Evolutionary conservation across 163 green algal species (phyloP).

Genomic region (Trebouxiophyceae sp.): DNA sequence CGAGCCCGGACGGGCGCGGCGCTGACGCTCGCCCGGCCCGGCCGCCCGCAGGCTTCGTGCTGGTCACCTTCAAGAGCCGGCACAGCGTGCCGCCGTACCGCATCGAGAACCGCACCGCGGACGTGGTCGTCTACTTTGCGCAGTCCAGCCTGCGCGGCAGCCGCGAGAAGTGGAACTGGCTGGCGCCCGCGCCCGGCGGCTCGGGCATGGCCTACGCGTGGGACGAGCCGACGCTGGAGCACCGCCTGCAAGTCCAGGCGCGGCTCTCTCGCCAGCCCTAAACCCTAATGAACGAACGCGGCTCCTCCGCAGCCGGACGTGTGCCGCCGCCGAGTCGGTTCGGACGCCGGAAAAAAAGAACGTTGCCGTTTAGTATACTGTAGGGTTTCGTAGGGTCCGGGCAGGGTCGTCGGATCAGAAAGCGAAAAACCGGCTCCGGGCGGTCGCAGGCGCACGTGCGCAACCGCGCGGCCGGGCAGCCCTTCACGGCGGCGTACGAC

Average conservation of each 20-base stretch:
- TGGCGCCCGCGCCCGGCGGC: constrained; percentile 9
- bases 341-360: no score
- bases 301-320: no score
- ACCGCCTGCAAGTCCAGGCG: constrained; percentile 36
- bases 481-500: constrained; percentile 13
- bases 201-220: constrained; percentile 70
- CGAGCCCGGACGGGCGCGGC: no score
- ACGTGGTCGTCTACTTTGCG: constrained; percentile 59
- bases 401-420: no score
- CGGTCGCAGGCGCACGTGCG: constrained; percentile 6
- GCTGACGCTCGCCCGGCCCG: no score
- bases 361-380: no score
- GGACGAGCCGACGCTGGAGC: constrained; percentile 61
- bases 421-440: no score
- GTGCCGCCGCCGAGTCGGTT: no score
- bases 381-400: no score
- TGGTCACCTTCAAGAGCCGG: constrained; percentile 77
- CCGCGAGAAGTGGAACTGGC: constrained; percentile 20
- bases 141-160: constrained; percentile 23
- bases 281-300: no score
- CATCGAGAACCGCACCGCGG: constrained; percentile 72
- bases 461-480: neutral
- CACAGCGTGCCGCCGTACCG: constrained; percentile 61
- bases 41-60: constrained; percentile 53
- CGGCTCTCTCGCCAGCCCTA: no score